Evolutionary conservation across 495 filamentous ascomycete genomes (phyloP), one percentile per base, ranked within the genome.

Genomic region (Penicillium herquei): DNA sequence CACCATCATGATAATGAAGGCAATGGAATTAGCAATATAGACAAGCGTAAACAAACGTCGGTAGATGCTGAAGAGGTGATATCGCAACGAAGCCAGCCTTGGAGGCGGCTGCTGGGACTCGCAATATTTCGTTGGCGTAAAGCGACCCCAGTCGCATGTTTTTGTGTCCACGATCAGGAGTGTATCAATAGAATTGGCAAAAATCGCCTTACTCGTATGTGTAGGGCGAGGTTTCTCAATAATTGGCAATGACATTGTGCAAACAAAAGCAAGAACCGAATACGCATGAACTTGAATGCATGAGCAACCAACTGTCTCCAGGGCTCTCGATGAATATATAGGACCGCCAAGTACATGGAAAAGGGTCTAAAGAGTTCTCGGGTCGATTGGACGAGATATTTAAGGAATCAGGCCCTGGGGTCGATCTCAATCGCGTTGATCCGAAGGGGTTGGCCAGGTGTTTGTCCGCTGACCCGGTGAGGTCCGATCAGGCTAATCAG

Each of bases 41-140:
- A 71, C 64, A 41, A 75, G 40, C 10, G 68, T 61, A 56, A 76
- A 78, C 10, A 78, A 59, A 9, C 68, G 63, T 39, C 73, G 65
- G 41, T 71, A 71, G 18, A 67, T 60, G 30, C 60, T 57, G 26
- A 70, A 33, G 50, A 65, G 41, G 10, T 61, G 54, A 45, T 67
- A 59, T 16, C 69, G 67, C 14, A 72, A 30, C 44, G 54, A 50
- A 30, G 54, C 46, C 6, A 46, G n/a, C 12, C 48, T 51, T 34
- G 35, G 14, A 17, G n/a, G 51, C 5, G 18, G 17, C 17, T 26
- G 40, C 35, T 52, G 51, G 35, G 51, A 40, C 26, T 52, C 51
- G 18, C 43, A 3, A 18, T 52, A 39, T 13, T 26, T 1, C 6
- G 31, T 52, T 11, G 39, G 18, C 18, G 30, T 35, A 26, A 35